Evolutionary conservation across 2,329 filamentous ascomycete species (phyloP).

Genomic region (Juglanconis sp.): DNA sequence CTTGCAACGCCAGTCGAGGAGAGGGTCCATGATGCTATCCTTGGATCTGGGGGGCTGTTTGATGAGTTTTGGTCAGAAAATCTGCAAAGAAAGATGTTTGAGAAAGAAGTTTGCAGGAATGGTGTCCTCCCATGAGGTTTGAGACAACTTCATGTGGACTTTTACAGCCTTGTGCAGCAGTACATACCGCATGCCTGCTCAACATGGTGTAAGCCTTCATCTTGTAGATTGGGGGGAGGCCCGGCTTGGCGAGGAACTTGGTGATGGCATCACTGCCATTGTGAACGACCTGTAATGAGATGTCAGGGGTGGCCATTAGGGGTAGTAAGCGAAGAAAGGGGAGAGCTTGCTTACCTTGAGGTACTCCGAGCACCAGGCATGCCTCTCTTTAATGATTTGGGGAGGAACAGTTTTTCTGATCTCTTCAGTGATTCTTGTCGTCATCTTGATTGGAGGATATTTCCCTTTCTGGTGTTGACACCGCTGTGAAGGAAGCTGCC

Average conservation of each 20-base stretch:
- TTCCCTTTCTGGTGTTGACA: too few species aligned
- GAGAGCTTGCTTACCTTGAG: background rate
- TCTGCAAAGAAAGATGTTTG: too few species aligned
- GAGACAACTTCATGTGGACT: too few species aligned
- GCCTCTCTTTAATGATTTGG: background rate
- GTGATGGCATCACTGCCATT: background rate
- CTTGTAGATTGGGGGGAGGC: slow-evolving; percentile 5
- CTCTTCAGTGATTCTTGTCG: too few species aligned
- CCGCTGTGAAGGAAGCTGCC: too few species aligned
- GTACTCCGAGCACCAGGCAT: background rate
- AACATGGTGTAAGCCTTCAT: background rate
- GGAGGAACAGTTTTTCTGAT: background rate
- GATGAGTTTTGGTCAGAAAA: too few species aligned
- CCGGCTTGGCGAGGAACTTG: background rate
- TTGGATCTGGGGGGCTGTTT: background rate
- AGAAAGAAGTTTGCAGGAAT: too few species aligned
- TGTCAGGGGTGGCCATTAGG: too few species aligned
- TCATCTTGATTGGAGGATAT: too few species aligned
- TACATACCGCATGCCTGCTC: background rate
- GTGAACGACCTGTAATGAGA: background rate
- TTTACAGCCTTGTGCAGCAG: background rate
- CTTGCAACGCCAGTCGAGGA: background rate
- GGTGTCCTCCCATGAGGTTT: too few species aligned
- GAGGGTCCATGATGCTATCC: background rate
- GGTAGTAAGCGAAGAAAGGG: background rate